Base-by-base conservation (phyloP, 2,329 filamentous ascomycete species). In the Coniochaeta sp. region DNA sequence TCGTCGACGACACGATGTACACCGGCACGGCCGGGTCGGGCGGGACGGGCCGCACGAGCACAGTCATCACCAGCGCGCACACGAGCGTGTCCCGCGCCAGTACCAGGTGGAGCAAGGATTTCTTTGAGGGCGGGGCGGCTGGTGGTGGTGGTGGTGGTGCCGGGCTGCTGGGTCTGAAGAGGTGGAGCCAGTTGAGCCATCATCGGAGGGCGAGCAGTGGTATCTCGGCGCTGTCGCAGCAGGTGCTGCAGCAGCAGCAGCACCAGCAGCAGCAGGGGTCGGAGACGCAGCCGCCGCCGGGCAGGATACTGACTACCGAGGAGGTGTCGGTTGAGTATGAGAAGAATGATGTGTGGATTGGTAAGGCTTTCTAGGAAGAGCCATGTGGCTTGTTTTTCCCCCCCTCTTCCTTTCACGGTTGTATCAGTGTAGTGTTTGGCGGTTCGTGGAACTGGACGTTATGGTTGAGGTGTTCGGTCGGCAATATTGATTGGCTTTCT, bases 261-360 rank as follows among this genome's bases (percentile, higher is more conserved):
- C 56, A 54, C n/a, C 22, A 59, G 50, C 38, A 60, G 54, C 11
- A 24, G 33, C 22, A 57, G 54, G 4, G 28, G 56, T 14, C 56
- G 58, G 31, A 44, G 58, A 28, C 36, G 44, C 22, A 34, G 16
- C 58, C 57, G 40, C 65, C 65, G 24, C 64, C 63, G 6, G 63
- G 65, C 1, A 66, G 59, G 60, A 67, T 66, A 33, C 38, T 67
- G 14, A 58, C 63, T 59, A 65, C 61, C 1, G 65, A 66, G 28
- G 64, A 66, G 59, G 64, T 67, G 16, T 58, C 62, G 1, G 63
- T 67, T 7, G 62, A 67, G 62, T 66, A 64, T 47, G 63, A 67
- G 56, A 26, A 56, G 14, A 61, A 59, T 31, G 47, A 52, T 4
- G 47, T 52, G 28, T 52, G 47, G 47, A 52, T 52, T 31, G 47